phyloP scores from a whole-genome alignment of 768 basidiomycete species.

The Auricularia sp. region DNA sequence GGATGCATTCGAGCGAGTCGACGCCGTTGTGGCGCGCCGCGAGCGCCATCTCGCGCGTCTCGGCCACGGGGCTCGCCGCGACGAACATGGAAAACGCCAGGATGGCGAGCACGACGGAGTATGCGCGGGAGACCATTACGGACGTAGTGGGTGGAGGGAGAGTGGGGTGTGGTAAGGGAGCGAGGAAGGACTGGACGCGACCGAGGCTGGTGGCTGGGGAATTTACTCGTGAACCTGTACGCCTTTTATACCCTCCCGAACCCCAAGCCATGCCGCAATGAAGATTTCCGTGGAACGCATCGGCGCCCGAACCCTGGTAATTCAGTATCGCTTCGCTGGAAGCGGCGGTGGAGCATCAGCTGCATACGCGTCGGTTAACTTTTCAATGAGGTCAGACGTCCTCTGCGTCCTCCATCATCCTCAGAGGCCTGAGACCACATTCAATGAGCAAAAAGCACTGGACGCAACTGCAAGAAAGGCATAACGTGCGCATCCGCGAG shows the following conservation, averaged over 20 bases:
- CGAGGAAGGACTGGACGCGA: neutral
- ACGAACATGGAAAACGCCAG: neutral
- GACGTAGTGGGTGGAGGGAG: neutral
- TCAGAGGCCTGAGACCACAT: too few species aligned
- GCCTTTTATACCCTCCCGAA: neutral
- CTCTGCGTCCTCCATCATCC: too few species aligned
- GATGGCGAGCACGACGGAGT: neutral
- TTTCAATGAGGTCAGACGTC: too few species aligned
- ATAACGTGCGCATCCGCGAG: too few species aligned
- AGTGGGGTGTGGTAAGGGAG: neutral
- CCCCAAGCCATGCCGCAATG: neutral
- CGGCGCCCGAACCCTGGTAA: too few species aligned
- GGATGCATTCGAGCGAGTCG: neutral
- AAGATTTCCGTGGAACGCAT: too few species aligned
- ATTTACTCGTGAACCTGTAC: neutral
- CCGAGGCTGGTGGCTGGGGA: neutral
- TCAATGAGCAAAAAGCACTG: too few species aligned
- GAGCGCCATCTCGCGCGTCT: neutral
- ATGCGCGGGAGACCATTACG: neutral
- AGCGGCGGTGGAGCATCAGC: too few species aligned
- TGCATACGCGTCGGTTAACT: too few species aligned
- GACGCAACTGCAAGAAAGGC: too few species aligned
- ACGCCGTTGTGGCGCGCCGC: neutral
- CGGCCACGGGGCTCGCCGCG: neutral
- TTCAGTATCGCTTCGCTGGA: too few species aligned